A percentile compares a stretch with the other conserved stretches of the same genome.
phyloP scores from a whole-genome alignment of 2,329 filamentous ascomycete genomes.

The Exophiala sideris region DNA sequence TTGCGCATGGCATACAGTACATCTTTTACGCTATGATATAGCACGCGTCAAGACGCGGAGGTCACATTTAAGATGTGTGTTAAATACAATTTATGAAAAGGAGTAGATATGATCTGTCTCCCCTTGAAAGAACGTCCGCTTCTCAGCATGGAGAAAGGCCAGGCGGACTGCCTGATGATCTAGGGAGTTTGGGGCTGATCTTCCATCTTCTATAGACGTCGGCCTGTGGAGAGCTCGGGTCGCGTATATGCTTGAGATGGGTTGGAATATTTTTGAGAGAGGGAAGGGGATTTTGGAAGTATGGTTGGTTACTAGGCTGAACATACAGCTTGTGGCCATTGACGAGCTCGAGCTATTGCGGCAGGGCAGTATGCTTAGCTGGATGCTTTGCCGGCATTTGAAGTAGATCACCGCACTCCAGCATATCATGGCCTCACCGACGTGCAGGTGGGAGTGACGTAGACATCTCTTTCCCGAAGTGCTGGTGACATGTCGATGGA shows the following conservation, averaged over 20 bases:
- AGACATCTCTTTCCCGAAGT: no score
- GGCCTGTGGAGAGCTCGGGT: slow-evolving; percentile 34
- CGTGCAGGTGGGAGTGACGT: no score
- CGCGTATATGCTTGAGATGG: slow-evolving; percentile 40
- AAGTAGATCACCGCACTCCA: no score
- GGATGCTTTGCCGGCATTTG: no score
- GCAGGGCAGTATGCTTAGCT: background rate
- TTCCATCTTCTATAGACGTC: slow-evolving; percentile 51
- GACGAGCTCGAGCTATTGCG: background rate
- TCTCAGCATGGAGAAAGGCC: slow-evolving; percentile 15
- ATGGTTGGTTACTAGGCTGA: no score
- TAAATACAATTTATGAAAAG: background rate
- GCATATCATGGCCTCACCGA: no score
- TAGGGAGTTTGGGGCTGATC: slow-evolving; percentile 31
- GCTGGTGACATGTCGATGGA: no score
- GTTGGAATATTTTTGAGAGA: background rate
- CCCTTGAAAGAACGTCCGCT: slow-evolving; percentile 29
- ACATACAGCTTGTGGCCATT: no score
- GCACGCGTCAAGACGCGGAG: no score
- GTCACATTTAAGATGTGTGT: background rate
- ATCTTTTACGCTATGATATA: no score
- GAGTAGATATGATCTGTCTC: slow-evolving; percentile 14
- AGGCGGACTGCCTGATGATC: slow-evolving; percentile 30
- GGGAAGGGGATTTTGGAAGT: background rate
- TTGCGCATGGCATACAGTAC: no score